Conservation (phyloP, 2,329 filamentous ascomycete genomes). For the Zasmidium cellare region DNA sequence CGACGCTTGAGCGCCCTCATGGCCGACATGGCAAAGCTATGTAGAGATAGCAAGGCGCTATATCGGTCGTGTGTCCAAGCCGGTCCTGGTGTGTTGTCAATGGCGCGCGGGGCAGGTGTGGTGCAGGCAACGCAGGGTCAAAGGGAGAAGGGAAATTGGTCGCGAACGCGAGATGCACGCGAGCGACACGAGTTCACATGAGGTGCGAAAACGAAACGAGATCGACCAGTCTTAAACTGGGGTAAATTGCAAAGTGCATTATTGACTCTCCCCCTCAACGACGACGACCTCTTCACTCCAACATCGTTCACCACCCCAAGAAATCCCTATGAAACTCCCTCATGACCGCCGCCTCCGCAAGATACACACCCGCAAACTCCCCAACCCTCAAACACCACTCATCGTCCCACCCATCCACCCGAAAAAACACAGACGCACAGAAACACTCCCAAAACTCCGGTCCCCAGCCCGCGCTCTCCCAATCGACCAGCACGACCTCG, state of each 20-base stretch:
- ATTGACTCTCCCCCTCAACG: no score
- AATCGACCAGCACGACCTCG: slow-evolving; percentile 1
- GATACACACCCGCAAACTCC: background rate
- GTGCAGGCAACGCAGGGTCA: no score
- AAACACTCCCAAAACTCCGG: slow-evolving; percentile 12
- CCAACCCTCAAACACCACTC: background rate
- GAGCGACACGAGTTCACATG: background rate
- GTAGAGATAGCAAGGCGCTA: no score
- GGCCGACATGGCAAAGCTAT: slow-evolving; percentile 22
- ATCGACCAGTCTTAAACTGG: no score
- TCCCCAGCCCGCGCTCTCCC: slow-evolving; percentile 12
- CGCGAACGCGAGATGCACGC: slow-evolving; percentile 1
- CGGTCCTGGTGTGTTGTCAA: background rate
- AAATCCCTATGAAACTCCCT: background rate
- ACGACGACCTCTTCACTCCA: no score
- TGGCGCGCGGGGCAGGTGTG: background rate
- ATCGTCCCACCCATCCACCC: background rate
- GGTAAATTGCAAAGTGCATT: no score
- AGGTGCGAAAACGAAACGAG: no score
- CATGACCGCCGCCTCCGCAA: background rate
- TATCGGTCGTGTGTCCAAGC: no score
- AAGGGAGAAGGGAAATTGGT: background rate
- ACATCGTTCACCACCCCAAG: no score
- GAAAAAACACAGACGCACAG: background rate
- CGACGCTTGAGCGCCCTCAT: slow-evolving; percentile 31